Conservation (phyloP, 768 basidiomycete genomes). For the Ramaria sp. region DNA sequence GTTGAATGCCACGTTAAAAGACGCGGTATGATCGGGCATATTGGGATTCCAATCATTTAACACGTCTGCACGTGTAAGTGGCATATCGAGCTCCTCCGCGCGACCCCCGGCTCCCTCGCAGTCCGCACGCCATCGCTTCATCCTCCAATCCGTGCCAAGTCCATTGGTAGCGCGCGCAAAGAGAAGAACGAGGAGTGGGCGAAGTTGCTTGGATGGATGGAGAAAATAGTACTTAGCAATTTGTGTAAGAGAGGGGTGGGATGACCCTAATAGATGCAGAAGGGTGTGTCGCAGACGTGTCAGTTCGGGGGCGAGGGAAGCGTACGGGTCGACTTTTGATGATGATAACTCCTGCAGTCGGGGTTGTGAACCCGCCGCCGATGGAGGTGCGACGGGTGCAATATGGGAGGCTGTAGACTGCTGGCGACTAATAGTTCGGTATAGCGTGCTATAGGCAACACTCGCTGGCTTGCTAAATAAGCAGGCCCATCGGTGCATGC, state of each 20-base stretch:
- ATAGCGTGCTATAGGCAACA: background rate
- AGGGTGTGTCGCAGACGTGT: conserved; percentile 58
- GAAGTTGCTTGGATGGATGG: conserved; percentile 80
- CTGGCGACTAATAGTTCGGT: background rate
- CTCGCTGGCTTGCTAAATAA: background rate
- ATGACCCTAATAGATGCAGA: conserved; percentile 70
- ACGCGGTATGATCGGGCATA: conserved; percentile 68
- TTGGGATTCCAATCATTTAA: conserved; percentile 86
- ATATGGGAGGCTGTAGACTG: background rate
- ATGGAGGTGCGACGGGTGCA: background rate
- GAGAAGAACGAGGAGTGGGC: conserved; percentile 82
- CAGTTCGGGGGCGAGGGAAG: conserved; percentile 65
- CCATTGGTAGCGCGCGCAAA: conserved; percentile 93
- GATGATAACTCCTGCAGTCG: background rate
- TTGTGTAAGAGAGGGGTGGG: conserved; percentile 78
- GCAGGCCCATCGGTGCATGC: background rate
- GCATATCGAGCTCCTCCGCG: conserved; percentile 57
- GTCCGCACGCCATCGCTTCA: conserved; percentile 48
- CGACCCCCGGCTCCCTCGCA: conserved; percentile 44
- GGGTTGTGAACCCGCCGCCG: background rate
- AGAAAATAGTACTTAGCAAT: conserved; percentile 91
- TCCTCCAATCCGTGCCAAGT: conserved; percentile 52
- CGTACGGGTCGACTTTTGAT: conserved; percentile 48
- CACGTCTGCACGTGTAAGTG: conserved; percentile 69
- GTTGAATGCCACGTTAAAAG: conserved; percentile 42